These are phyloP conservation scores for Cucurbitaria berberidis DNA, from an alignment of 2,329 filamentous ascomycete species.

Conservation along the genomic window DNA sequence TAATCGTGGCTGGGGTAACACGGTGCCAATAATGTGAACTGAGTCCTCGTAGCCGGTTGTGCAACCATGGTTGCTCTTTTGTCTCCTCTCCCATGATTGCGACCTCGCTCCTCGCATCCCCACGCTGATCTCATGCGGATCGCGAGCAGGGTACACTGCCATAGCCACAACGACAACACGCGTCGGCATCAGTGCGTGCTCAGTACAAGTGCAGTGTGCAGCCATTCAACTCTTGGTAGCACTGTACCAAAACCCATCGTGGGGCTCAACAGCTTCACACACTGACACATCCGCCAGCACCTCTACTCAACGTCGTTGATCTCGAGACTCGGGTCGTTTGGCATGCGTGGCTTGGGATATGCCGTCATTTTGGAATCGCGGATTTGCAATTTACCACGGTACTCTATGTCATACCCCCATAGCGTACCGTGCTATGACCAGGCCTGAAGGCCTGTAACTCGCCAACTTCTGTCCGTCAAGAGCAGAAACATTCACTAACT, in stretches of 20 bases:
- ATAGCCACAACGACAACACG: conserved; percentile 1
- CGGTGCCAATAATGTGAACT: conserved; percentile 18
- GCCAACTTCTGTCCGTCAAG: background rate
- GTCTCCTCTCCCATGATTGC: background rate
- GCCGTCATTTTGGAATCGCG: conserved; percentile 8
- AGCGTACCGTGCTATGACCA: background rate
- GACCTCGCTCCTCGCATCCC: conserved; percentile 2
- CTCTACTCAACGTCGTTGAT: conserved; percentile 12
- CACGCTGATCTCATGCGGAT: background rate
- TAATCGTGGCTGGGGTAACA: conserved; percentile 41
- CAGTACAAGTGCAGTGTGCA: background rate
- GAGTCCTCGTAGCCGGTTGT: conserved; percentile 8
- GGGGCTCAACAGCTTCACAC: background rate
- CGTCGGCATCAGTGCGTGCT: background rate
- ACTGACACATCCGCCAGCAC: conserved; percentile 9
- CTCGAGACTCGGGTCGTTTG: conserved; percentile 42
- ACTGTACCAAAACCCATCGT: background rate
- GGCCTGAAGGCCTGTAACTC: background rate
- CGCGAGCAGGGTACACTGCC: background rate
- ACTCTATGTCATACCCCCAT: conserved; percentile 2
- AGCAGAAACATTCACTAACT: background rate
- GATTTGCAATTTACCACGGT: background rate
- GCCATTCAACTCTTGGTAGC: background rate
- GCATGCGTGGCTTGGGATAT: conserved; percentile 28
- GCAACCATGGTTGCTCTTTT: conserved; percentile 2